A percentile compares a stretch with the other conserved stretches of the same genome.
phyloP scores from a whole-genome alignment of 2,329 filamentous ascomycete genomes.

The Coniochaeta sp. region DNA sequence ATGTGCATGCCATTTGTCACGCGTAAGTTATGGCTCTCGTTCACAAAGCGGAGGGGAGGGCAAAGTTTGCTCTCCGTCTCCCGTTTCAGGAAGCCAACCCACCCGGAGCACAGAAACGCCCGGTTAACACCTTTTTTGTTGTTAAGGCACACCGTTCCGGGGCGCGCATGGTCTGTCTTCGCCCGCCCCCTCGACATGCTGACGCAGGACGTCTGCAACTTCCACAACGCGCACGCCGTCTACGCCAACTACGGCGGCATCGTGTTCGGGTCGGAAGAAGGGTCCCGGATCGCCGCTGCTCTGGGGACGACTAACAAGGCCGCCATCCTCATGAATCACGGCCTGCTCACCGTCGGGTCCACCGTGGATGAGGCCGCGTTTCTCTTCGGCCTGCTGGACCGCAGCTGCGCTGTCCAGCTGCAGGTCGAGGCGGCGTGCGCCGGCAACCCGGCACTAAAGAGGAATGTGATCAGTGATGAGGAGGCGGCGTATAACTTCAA shows the following conservation, averaged over 20 bases:
- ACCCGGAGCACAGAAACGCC: too few relatives aligned
- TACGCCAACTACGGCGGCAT: conserved; percentile 51
- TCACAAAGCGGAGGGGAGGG: too few relatives aligned
- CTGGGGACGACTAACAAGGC: conserved; percentile 52
- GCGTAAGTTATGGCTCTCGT: conserved; percentile 20
- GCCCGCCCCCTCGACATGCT: conserved; percentile 61
- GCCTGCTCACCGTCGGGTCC: conserved; percentile 59
- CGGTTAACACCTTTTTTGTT: background rate
- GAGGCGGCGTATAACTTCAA: conserved; percentile 31
- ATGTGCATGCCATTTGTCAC: conserved; percentile 62
- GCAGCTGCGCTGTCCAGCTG: conserved; percentile 62
- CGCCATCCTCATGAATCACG: conserved; percentile 64
- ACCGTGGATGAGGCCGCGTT: conserved; percentile 72
- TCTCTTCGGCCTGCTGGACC: conserved; percentile 61
- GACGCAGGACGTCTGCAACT: conserved; percentile 58
- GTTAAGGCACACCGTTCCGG: conserved; percentile 50
- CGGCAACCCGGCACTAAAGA: conserved; percentile 26
- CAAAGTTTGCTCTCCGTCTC: background rate
- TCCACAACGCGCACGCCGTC: conserved; percentile 55
- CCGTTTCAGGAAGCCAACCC: background rate
- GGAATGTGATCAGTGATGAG: conserved; percentile 30
- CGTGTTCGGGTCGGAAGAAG: conserved; percentile 56
- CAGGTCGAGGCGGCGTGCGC: conserved; percentile 57
- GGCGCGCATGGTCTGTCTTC: conserved; percentile 63
- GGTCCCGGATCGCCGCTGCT: conserved; percentile 53